These are phyloP conservation scores for Leccinum imitatum DNA, from an alignment of 768 basidiomycete genomes.

Conservation along the genomic window DNA sequence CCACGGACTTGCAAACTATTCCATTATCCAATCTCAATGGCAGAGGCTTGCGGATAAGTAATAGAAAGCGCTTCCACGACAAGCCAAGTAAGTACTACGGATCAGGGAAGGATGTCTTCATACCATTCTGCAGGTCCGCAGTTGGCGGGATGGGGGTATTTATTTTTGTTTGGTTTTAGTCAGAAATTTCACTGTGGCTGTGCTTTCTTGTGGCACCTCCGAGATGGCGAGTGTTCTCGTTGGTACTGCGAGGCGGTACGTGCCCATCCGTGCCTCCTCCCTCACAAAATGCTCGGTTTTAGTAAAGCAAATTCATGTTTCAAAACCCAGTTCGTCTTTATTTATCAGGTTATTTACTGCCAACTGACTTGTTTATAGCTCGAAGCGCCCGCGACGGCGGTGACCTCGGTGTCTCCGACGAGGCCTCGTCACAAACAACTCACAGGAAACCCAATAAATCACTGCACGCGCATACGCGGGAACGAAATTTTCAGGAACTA, in stretches of 20 bases:
- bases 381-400: conserved; percentile 11
- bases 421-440: background rate
- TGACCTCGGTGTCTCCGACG: conserved; percentile 13
- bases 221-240: conserved; percentile 19
- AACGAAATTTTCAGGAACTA: conserved; percentile 21
- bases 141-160: conserved; percentile 2
- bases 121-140: background rate
- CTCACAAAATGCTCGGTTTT: conserved; percentile 7
- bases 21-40: background rate
- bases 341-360: background rate
- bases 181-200: background rate
- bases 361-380: conserved; percentile 15
- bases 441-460: background rate
- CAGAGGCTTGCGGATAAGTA: background rate
- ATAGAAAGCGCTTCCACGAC: background rate
- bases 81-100: background rate
- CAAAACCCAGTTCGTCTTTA: conserved; percentile 23
- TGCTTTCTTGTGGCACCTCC: background rate
- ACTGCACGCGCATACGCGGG: conserved; percentile 10
- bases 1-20: background rate
- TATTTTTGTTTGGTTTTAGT: conserved; percentile 9
- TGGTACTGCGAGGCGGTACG: conserved; percentile 12
- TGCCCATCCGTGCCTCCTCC: conserved; percentile 1
- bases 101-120: background rate
- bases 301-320: conserved; percentile 20